Evolutionary conservation across 2,329 filamentous ascomycete species (phyloP).

Genomic region (Lecanicillium sp.): DNA sequence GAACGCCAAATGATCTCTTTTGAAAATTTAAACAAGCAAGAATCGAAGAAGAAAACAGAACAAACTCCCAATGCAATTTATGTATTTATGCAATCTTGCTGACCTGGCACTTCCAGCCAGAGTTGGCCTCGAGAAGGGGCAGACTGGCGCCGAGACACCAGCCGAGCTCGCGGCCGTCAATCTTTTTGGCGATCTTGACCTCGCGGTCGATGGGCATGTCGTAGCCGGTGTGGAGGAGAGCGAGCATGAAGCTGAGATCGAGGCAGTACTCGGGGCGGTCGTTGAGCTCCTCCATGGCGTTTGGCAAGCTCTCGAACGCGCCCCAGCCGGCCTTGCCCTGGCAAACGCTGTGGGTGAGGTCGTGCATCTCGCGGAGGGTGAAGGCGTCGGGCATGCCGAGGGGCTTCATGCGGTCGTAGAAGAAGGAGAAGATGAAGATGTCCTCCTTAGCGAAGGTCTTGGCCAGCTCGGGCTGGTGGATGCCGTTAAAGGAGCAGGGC

Average conservation of each 20-base stretch:
- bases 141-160: slow-evolving; percentile 97
- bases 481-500: slow-evolving; percentile 97
- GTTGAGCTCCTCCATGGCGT: slow-evolving; percentile 71
- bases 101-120: slow-evolving; percentile 86
- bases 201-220: slow-evolving; percentile 96
- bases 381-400: slow-evolving; percentile 99
- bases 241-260: slow-evolving; percentile 94
- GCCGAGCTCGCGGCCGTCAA: slow-evolving; percentile 91
- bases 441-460: slow-evolving; percentile 92
- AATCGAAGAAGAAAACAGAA: slow-evolving; percentile 8
- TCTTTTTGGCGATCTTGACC: slow-evolving; percentile 98
- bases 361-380: slow-evolving; percentile 82
- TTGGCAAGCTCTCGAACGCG: slow-evolving; percentile 68
- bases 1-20: too few relatives aligned
- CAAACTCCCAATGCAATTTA: background rate
- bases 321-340: slow-evolving; percentile 72
- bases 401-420: slow-evolving; percentile 89
- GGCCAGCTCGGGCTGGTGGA: slow-evolving; percentile 85
- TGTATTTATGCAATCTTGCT: slow-evolving; percentile 53
- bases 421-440: slow-evolving; percentile 95
- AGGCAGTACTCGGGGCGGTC: slow-evolving; percentile 87
- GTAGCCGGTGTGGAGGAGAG: slow-evolving; percentile 88
- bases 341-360: slow-evolving; percentile 80
- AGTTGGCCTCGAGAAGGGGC: slow-evolving; percentile 72
- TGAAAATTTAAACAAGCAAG: slow-evolving; percentile 9